Conservation (phyloP, 148 eudicot species). For the Vaccinium corymbosum region DNA sequence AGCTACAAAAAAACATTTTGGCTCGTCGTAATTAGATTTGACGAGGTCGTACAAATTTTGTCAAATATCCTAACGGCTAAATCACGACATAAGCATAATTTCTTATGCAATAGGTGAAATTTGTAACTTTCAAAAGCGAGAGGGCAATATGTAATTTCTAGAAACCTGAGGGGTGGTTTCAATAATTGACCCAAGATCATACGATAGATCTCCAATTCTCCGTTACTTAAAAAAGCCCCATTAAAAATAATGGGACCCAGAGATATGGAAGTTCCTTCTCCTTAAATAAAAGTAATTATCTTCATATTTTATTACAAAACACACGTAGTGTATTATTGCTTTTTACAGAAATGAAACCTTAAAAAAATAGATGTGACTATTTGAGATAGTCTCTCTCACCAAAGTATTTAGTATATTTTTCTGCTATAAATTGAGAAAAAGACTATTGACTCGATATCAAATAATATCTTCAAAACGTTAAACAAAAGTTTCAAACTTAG, state of each 20-base stretch:
- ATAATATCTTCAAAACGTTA: neutral
- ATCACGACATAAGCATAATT: too few relatives aligned
- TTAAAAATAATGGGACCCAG: neutral
- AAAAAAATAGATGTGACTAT: neutral
- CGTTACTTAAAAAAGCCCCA: neutral
- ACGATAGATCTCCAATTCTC: neutral
- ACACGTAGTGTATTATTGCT: neutral
- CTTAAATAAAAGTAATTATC: neutral
- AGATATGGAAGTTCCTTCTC: neutral
- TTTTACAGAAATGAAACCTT: neutral
- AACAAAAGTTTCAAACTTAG: neutral
- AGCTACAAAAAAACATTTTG: too few relatives aligned
- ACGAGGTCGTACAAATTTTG: too few relatives aligned
- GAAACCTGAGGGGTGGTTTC: too few relatives aligned
- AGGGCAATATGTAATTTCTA: too few relatives aligned
- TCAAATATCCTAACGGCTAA: too few relatives aligned
- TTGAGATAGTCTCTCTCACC: neutral
- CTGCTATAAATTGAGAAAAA: neutral
- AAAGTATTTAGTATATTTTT: too few relatives aligned
- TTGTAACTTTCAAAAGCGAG: too few relatives aligned
- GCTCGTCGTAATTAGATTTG: too few relatives aligned
- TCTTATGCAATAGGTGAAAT: too few relatives aligned
- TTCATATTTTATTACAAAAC: neutral
- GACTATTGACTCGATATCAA: neutral
- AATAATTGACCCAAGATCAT: neutral